phyloP scores from a whole-genome alignment of 441 rosid genomes.

The Gossypium laxum region DNA sequence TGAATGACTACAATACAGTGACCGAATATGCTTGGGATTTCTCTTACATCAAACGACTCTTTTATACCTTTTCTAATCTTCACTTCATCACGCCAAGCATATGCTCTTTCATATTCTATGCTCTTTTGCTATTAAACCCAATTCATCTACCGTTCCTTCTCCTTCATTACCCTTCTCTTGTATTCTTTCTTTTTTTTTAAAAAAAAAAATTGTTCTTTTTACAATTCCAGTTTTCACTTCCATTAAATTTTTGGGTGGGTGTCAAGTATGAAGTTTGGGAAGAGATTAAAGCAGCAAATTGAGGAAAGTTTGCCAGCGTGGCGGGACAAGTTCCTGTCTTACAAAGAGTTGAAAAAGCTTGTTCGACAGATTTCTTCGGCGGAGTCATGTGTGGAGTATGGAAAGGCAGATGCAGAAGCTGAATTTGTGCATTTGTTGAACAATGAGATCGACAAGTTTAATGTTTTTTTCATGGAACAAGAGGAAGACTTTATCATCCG shows the following conservation, averaged over 20 bases:
- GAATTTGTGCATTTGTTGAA: constrained; percentile 49
- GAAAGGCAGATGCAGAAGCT: constrained; percentile 38
- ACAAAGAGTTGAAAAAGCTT: constrained; percentile 69
- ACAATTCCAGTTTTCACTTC: neutral
- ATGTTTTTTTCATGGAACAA: constrained; percentile 64
- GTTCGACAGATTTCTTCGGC: constrained; percentile 37
- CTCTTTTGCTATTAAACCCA: neutral
- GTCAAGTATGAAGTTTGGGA: constrained; percentile 63
- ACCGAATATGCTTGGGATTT: constrained; percentile 46
- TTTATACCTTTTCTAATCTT: constrained; percentile 22
- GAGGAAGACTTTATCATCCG: constrained; percentile 80
- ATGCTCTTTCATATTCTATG: constrained; percentile 45
- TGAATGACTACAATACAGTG: constrained; percentile 16
- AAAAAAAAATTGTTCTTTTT: too few species aligned
- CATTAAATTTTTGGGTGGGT: neutral
- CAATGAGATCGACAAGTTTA: constrained; percentile 72
- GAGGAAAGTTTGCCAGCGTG: constrained; percentile 68
- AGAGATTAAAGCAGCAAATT: constrained; percentile 65
- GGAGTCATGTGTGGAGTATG: constrained; percentile 12
- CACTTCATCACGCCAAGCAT: constrained; percentile 58
- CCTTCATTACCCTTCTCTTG: neutral
- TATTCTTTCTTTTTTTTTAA: neutral
- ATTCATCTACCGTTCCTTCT: constrained; percentile 11
- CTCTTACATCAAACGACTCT: constrained; percentile 27
- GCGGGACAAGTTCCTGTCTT: constrained; percentile 61